Percentiles rank a stretch among this genome's conserved stretches.
Evolutionary conservation across 495 filamentous ascomycete genomes (phyloP).

Genomic region (Darksidea phi): DNA sequence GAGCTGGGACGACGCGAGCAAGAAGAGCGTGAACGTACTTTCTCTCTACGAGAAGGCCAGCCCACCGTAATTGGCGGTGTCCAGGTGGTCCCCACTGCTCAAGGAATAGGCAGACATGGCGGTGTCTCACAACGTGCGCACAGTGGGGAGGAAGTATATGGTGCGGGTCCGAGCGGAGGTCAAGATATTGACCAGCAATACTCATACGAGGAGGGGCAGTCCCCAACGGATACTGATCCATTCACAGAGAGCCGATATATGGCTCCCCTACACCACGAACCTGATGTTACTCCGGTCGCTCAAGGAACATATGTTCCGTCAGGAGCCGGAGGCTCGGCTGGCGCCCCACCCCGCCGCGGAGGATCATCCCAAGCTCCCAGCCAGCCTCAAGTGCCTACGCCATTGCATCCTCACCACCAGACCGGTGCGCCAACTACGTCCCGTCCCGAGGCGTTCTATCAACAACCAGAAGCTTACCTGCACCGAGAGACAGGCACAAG

Average conservation of each 20-base stretch:
- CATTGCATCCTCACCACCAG: conserved; percentile 20
- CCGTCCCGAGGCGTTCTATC: conserved; percentile 47
- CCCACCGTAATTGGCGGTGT: conserved; percentile 89
- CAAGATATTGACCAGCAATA: conserved; percentile 41
- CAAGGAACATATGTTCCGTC: conserved; percentile 27
- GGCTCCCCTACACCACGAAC: conserved; percentile 35
- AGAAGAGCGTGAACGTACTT: conserved; percentile 89
- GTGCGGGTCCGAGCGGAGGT: conserved; percentile 17
- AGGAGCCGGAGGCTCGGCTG: conserved; percentile 1
- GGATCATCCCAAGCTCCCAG: conserved; percentile 14
- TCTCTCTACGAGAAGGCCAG: conserved; percentile 79
- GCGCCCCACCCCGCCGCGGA: conserved; percentile 17
- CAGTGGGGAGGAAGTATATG: conserved; percentile 40
- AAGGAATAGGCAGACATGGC: conserved; percentile 66
- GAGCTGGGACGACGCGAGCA: conserved; percentile 92
- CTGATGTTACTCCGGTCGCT: conserved; percentile 29
- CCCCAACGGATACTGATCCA: conserved; percentile 58
- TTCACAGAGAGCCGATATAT: conserved; percentile 51
- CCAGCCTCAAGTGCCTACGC: conserved; percentile 27
- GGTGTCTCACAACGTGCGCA: conserved; percentile 45
- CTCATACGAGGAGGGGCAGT: conserved; percentile 49
- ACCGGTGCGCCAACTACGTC: conserved; percentile 21
- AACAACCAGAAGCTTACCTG: conserved; percentile 46
- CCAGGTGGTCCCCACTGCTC: conserved; percentile 93
- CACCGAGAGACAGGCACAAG: conserved; percentile 40